A percentile compares a stretch with the other conserved stretches of the same genome.
These are phyloP conservation scores for Byssothecium circinans DNA, from an alignment of 2,329 filamentous ascomycete genomes.

Conservation along the genomic window DNA sequence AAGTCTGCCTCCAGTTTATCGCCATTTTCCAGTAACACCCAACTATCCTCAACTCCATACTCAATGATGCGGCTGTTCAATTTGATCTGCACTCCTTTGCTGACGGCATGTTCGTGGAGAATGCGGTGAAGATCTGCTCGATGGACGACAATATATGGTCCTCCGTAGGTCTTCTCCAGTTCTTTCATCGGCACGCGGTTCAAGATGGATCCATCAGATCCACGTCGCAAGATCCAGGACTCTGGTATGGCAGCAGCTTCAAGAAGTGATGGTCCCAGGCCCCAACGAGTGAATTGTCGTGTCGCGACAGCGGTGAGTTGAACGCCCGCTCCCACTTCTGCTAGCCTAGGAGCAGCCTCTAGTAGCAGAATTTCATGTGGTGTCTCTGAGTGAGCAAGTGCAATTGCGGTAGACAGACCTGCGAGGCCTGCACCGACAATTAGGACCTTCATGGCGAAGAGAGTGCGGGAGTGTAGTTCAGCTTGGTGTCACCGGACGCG, in stretches of 20 bases:
- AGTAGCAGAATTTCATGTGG: constrained; percentile 1
- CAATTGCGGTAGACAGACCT: constrained; percentile 4
- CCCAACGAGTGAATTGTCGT: constrained; percentile 49
- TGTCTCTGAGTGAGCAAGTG: neutral
- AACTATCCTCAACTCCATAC: constrained; percentile 18
- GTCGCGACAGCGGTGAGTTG: constrained; percentile 49
- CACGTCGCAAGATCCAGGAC: constrained; percentile 1
- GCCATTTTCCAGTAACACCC: constrained; percentile 11
- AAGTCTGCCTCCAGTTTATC: constrained; percentile 11
- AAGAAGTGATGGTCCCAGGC: constrained; percentile 26
- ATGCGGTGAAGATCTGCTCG: constrained; percentile 19
- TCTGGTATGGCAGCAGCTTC: constrained; percentile 1
- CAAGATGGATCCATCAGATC: constrained; percentile 3
- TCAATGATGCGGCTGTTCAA: constrained; percentile 13
- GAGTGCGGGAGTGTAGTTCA: neutral
- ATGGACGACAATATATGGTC: constrained; percentile 19
- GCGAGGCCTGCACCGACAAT: constrained; percentile 7
- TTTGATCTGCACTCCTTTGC: constrained; percentile 13
- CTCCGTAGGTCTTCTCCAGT: constrained; percentile 17
- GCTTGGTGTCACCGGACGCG: neutral
- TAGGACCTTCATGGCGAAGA: constrained; percentile 3
- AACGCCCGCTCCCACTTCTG: constrained; percentile 46
- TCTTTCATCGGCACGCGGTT: constrained; percentile 5
- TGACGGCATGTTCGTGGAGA: constrained; percentile 14
- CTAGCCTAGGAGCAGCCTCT: constrained; percentile 2